These are phyloP conservation scores for Suhomyces panamericanus DNA, from an alignment of 1,139 yeast species.

Conservation along the genomic window DNA sequence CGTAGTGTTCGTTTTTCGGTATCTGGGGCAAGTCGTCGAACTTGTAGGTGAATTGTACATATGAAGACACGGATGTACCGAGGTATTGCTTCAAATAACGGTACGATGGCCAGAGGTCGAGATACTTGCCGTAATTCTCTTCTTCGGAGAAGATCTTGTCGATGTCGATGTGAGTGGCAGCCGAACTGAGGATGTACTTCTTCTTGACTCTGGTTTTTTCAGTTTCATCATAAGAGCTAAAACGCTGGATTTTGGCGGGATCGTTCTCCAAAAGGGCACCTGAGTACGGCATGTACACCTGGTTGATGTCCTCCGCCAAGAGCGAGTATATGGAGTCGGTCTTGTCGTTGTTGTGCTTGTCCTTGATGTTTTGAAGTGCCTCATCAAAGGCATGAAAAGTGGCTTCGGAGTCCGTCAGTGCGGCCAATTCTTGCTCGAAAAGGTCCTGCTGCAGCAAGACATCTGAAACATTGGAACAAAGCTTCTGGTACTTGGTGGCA, in stretches of 20 bases:
- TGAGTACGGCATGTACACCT: conserved; percentile 40
- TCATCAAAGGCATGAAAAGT: conserved; percentile 47
- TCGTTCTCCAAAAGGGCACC: conserved; percentile 21
- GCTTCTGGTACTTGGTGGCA: conserved; percentile 46
- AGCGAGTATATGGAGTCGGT: conserved; percentile 7
- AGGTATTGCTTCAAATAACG: conserved; percentile 51
- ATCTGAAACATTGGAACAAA: conserved; percentile 22
- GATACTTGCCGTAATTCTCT: conserved; percentile 63
- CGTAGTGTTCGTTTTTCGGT: conserved; percentile 36
- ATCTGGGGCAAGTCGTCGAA: conserved; percentile 41
- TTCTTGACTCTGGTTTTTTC: conserved; percentile 33
- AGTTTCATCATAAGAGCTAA: conserved; percentile 11
- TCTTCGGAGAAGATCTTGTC: conserved; percentile 53
- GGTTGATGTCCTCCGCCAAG: conserved; percentile 32
- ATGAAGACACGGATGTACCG: conserved; percentile 32
- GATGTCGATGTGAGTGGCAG: conserved; percentile 49
- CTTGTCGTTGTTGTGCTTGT: conserved; percentile 23
- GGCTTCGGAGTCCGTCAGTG: conserved; percentile 27
- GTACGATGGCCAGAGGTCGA: conserved; percentile 58
- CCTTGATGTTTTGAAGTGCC: conserved; percentile 33
- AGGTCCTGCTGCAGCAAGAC: conserved; percentile 21
- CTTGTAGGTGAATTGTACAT: conserved; percentile 51
- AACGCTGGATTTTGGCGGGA: conserved; percentile 7
- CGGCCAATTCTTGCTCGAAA: conserved; percentile 23
- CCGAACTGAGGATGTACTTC: conserved; percentile 46